Conservation (phyloP, 345 rosid species). For the Atalantia buxifolia region DNA sequence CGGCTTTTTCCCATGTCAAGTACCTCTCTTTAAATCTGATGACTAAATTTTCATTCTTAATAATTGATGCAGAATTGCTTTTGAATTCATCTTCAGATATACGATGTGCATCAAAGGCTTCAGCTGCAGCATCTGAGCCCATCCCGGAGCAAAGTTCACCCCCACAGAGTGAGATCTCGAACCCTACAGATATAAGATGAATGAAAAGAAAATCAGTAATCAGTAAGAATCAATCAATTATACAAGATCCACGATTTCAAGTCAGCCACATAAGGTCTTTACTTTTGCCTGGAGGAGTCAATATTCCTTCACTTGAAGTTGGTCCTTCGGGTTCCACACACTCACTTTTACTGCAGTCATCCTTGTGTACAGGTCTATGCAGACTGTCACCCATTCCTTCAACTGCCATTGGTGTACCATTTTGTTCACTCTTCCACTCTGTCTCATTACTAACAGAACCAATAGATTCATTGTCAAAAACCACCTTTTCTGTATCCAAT, state of each 20-base stretch:
- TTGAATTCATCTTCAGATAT: conserved; percentile 63
- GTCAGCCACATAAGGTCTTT: conserved; percentile 22
- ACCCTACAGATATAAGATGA: conserved; percentile 41
- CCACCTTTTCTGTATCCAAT: conserved; percentile 12
- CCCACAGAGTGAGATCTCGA: conserved; percentile 85
- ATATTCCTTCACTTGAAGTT: conserved; percentile 27
- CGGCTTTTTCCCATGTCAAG: conserved; percentile 81
- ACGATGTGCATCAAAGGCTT: conserved; percentile 60
- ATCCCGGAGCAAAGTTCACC: conserved; percentile 68
- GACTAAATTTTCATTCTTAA: conserved; percentile 65
- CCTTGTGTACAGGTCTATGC: conserved; percentile 24
- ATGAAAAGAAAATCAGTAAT: conserved; percentile 17
- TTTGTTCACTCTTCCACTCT: conserved; percentile 36
- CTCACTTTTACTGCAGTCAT: conserved; percentile 27
- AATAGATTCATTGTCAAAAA: conserved; percentile 22
- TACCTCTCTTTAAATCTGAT: conserved; percentile 54
- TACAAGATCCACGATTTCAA: not conserved
- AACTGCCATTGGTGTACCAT: conserved; percentile 30
- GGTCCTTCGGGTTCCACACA: conserved; percentile 32
- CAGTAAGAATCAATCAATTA: conserved; percentile 11
- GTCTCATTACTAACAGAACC: conserved; percentile 21
- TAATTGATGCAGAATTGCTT: conserved; percentile 48
- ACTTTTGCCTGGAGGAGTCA: conserved; percentile 32
- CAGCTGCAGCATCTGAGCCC: conserved; percentile 76
- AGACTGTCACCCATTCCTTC: conserved; percentile 23